Evolutionary conservation across 2,329 filamentous ascomycete species (phyloP).

Genomic region (Westerdykella sp.): DNA sequence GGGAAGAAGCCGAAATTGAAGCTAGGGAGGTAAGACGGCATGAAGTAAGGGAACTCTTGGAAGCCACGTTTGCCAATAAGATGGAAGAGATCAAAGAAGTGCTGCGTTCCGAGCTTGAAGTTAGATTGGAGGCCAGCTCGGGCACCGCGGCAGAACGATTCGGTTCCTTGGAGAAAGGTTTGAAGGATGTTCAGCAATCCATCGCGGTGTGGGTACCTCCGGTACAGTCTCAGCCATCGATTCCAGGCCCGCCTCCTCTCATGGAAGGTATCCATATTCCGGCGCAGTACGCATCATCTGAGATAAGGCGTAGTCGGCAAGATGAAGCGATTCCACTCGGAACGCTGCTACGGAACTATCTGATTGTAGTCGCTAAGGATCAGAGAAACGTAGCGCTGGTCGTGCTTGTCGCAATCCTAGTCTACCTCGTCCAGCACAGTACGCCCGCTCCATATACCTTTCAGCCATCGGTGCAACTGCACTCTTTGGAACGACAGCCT

Average conservation of each 20-base stretch:
- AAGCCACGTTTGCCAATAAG: slow-evolving; percentile 17
- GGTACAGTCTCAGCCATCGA: background rate
- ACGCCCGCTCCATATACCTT: slow-evolving; percentile 7
- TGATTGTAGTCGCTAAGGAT: slow-evolving; percentile 48
- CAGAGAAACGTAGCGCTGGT: slow-evolving; percentile 48
- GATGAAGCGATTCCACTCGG: slow-evolving; percentile 45
- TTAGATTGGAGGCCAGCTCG: slow-evolving; percentile 21
- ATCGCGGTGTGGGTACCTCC: background rate
- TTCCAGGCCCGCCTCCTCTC: slow-evolving; percentile 2
- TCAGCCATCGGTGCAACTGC: slow-evolving; percentile 1
- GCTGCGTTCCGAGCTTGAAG: too few species aligned
- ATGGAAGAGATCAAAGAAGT: slow-evolving; percentile 27
- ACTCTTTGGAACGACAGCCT: background rate
- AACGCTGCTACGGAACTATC: slow-evolving; percentile 49
- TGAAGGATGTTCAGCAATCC: slow-evolving; percentile 15
- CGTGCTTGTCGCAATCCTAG: slow-evolving; percentile 40
- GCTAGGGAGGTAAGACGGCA: slow-evolving; percentile 13
- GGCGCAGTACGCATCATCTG: slow-evolving; percentile 1
- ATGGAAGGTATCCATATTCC: background rate
- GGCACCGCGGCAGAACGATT: slow-evolving; percentile 25
- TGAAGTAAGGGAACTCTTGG: background rate
- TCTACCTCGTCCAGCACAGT: slow-evolving; percentile 35
- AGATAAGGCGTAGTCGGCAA: slow-evolving; percentile 4
- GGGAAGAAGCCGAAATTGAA: slow-evolving; percentile 23
- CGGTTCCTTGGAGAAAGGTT: slow-evolving; percentile 22